Percentiles rank a stretch among this genome's conserved stretches.
Conservation (phyloP, 257 asterid genomes). For the Scutellaria barbata region DNA sequence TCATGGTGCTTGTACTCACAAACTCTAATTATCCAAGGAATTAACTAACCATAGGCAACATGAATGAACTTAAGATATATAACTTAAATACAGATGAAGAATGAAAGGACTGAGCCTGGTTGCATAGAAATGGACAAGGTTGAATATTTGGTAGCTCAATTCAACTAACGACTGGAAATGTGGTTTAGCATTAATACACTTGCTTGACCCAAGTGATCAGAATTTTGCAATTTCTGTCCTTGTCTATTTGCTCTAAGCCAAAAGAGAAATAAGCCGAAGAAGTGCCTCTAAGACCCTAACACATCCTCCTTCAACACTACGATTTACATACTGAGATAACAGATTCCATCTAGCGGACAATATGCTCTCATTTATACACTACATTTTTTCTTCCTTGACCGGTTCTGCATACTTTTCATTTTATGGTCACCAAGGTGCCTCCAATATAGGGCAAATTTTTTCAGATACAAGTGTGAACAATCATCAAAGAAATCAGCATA, state of each 20-base stretch:
- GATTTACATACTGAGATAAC: neutral
- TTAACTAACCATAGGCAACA: conserved; percentile 3
- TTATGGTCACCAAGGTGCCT: neutral
- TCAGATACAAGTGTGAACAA: neutral
- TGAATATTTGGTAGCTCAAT: conserved; percentile 9
- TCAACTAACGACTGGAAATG: neutral
- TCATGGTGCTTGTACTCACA: conserved; percentile 1
- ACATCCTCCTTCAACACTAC: neutral
- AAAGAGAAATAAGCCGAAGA: neutral
- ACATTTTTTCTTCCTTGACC: neutral
- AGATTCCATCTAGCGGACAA: neutral
- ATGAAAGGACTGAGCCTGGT: neutral
- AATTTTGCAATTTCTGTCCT: neutral
- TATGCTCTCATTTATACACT: neutral
- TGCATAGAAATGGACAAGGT: neutral
- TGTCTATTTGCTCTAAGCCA: neutral
- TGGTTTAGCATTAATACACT: neutral
- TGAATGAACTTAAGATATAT: conserved; percentile 5
- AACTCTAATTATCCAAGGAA: conserved; percentile 17
- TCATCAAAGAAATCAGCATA: neutral
- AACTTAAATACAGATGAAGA: neutral
- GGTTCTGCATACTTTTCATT: neutral
- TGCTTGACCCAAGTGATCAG: neutral
- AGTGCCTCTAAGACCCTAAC: neutral
- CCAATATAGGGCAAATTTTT: neutral